A percentile compares a stretch with the other conserved stretches of the same genome.
Conservation (phyloP, 2,329 filamentous ascomycete species). For the Colletotrichum euphorbiae region DNA sequence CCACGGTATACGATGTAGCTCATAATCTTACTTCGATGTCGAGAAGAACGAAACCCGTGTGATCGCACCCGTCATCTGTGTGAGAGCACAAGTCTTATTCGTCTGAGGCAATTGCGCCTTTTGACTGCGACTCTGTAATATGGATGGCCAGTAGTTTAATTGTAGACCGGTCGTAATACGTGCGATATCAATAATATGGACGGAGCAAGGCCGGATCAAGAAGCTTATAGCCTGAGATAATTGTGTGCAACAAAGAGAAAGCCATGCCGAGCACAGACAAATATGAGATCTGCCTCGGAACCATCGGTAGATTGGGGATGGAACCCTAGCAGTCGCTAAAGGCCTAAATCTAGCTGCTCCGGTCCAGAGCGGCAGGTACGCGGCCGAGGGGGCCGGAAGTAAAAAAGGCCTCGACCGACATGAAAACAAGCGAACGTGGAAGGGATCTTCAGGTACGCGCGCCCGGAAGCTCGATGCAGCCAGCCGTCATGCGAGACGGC, state of each 20-base stretch:
- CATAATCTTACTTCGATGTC: background rate
- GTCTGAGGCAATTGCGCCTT: too few species aligned
- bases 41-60: too few species aligned
- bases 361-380: background rate
- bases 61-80: too few species aligned
- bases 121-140: background rate
- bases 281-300: slow-evolving; percentile 12
- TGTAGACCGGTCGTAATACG: background rate
- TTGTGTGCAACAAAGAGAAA: background rate
- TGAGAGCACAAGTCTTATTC: too few species aligned
- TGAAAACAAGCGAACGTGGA: background rate
- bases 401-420: background rate
- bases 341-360: background rate
- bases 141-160: background rate
- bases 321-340: slow-evolving; percentile 13
- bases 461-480: background rate
- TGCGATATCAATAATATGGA: background rate
- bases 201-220: too few species aligned
- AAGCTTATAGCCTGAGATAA: too few species aligned
- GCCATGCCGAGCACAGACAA: background rate
- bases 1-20: background rate
- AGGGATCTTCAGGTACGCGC: slow-evolving; percentile 28
- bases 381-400: background rate
- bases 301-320: slow-evolving; percentile 7
- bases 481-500: slow-evolving; percentile 18